phyloP scores from a whole-genome alignment of 306 rosid species.

The Prunus persica region Prunus_persica_NCBIv2 NC_034009.1:25384501-25385000 shows the following conservation, averaged over 20 bases:
- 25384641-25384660: conserved; percentile 51
- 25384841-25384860: conserved; percentile 70
- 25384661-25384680: conserved; percentile 55
- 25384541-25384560: conserved; percentile 88
- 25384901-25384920: conserved; percentile 77
- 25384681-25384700: conserved; percentile 42
- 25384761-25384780: conserved; percentile 89
- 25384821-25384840: conserved; percentile 82
- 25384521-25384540: conserved; percentile 91
- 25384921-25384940: conserved; percentile 53
- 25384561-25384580: conserved; percentile 73
- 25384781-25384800: conserved; percentile 89
- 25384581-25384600: conserved; percentile 84
- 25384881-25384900: conserved; percentile 53
- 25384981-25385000: conserved; percentile 53
- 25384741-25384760: conserved; percentile 79
- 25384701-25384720: conserved; percentile 72
- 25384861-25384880: conserved; percentile 74
- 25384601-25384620: conserved; percentile 72
- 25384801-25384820: conserved; percentile 67
- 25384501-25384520: conserved; percentile 24
- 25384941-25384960: conserved; percentile 18
- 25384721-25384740: conserved; percentile 52
- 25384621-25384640: conserved; percentile 42
- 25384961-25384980: conserved; percentile 24